Conservation (phyloP, 306 rosid genomes). For the Trifolium fragiferum region DNA sequence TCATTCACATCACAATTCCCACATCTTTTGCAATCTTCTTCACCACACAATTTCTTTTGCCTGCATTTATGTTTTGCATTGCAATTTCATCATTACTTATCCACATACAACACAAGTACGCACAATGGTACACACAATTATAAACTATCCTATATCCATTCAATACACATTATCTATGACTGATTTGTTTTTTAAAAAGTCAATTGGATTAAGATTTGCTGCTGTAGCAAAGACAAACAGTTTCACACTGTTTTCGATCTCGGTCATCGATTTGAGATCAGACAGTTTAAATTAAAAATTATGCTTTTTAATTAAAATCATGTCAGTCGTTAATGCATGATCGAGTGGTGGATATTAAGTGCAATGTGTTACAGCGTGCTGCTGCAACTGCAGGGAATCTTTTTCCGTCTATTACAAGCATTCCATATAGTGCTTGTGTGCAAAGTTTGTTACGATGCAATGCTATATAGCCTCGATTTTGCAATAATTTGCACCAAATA, state of each 20-base stretch:
- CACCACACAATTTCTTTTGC: conserved; percentile 77
- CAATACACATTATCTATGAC: neutral
- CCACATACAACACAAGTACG: neutral
- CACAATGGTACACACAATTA: neutral
- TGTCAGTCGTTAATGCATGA: no score
- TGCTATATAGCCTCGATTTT: neutral
- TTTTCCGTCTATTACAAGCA: no score
- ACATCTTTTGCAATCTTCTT: conserved; percentile 78
- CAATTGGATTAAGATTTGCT: neutral
- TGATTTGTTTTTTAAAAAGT: neutral
- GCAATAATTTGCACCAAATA: neutral
- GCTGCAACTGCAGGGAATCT: no score
- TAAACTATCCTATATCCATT: neutral
- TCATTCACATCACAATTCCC: conserved; percentile 61
- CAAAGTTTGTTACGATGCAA: neutral
- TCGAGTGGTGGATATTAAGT: no score
- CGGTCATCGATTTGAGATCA: no score
- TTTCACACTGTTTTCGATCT: no score
- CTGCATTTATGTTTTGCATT: conserved; percentile 49
- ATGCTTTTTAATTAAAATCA: no score
- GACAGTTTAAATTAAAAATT: no score
- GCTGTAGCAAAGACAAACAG: no score
- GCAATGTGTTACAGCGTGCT: no score
- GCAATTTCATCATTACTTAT: conserved; percentile 30
- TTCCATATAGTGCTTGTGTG: no score